Base-by-base conservation (phyloP, 2,329 filamentous ascomycete genomes). In the Aspergillus alliaceus region DNA sequence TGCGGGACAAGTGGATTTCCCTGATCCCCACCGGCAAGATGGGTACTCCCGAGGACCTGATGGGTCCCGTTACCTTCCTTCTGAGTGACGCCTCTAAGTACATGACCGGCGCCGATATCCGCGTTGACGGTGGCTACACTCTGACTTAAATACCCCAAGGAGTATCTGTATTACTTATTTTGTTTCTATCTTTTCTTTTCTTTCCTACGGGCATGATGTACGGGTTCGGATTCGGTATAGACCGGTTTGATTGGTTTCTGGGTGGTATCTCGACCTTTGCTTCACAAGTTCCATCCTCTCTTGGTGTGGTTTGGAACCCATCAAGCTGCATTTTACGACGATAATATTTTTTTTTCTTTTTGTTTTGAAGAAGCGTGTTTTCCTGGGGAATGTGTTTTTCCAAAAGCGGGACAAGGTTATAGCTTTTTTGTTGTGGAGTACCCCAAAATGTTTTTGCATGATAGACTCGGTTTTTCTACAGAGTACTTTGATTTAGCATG, bases 1-100 rank as follows among this genome's bases (percentile, higher is more conserved):
- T 98, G 37, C 90, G 92, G 75, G 83, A 88, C 71, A 88, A 95
- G 76, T 98, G 93, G 93, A 96, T 87, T 14, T 93, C 90, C 1
- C 82, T 96, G 53, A 98, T 97, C 60, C 95, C 95, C 0, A 87
- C 91, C 71, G 93, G 92, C 57, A 93, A 93, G 79, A 96, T 98
- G 91, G 93, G 93, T 25, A 84, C 87, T 51, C 93, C 93, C 1
- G 87, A 93, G 72, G 93, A 98, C 69, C 82, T 98, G 56, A 96
- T 96, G 90, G 93, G 93, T 2, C 90, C 93, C 5, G 92, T 96
- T 27, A 89, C 90, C 15, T 96, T 93, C 80, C 79, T 96, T 57
- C 84, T 91, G 39, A 93, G 89, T 58, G 90, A 95, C 68, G 91
- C 91, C 2, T 86, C 86, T 51, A 81, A 80, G 50, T 93, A 93